phyloP scores from a whole-genome alignment of 306 rosid genomes.

The Quercus gilva region DNA sequence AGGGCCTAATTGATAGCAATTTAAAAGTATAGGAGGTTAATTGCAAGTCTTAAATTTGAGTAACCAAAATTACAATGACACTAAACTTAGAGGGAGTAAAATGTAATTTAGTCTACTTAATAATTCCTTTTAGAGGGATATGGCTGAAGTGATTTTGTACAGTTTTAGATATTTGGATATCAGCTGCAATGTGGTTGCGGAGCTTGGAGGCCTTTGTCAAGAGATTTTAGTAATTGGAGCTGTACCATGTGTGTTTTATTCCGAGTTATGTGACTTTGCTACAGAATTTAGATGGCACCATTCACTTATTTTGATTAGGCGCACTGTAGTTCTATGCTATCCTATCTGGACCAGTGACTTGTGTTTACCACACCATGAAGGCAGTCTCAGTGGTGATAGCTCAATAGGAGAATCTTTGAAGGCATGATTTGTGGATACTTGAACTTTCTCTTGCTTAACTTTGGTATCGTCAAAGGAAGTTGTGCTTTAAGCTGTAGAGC shows the following conservation, averaged over 20 bases:
- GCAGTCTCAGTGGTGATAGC: conserved; percentile 12
- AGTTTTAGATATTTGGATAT: not conserved
- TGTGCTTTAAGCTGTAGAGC: too few species aligned
- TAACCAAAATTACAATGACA: too few species aligned
- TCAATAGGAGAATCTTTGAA: not conserved
- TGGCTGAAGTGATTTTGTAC: not conserved
- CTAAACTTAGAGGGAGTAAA: too few species aligned
- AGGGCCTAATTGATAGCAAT: too few species aligned
- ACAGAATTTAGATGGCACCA: not conserved
- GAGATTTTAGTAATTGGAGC: not conserved
- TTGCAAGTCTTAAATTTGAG: too few species aligned
- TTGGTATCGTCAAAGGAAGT: too few species aligned
- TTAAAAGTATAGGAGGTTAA: too few species aligned
- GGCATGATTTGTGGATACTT: conserved; percentile 10
- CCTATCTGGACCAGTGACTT: not conserved
- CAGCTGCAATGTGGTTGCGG: not conserved
- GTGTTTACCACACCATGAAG: conserved; percentile 11
- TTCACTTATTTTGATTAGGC: not conserved
- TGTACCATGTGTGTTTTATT: not conserved
- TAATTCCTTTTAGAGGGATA: not conserved
- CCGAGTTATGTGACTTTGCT: not conserved
- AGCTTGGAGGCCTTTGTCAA: not conserved
- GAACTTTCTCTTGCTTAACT: conserved; percentile 2
- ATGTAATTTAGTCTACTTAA: not conserved
- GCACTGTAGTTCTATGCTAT: not conserved